Base-by-base conservation (phyloP, 805 yeast species). In the Candida palmyrensis region DNA sequence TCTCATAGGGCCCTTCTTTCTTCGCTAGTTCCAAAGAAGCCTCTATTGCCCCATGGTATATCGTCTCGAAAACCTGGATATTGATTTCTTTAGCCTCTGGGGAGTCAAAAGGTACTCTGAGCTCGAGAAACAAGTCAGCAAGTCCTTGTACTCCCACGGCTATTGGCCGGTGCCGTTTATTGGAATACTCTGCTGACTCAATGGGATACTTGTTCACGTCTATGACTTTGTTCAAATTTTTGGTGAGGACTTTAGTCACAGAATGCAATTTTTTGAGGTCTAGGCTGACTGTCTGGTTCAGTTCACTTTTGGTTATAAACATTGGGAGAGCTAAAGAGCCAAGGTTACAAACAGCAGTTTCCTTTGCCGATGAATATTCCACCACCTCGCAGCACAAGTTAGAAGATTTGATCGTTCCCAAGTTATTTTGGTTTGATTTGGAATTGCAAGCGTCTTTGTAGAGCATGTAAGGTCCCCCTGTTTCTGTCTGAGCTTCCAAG, bases 111-210 rank as follows among this genome's bases (percentile, higher is more conserved):
- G 97, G 92, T 38, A 86, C 50, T 49, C 95, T 76, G 41, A 90
- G 66, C 43, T 73, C 68, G 71, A 86, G 75, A 59, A 87, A 90
- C 2, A 81, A 70, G 58, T 90, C 97, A 18, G 97, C 96, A 35
- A 90, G 68, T 38, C 98, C 98, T 59, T 90, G 96, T n/a, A 90
- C 96, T 45, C 98, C 98, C 15, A 90, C 62, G n/a, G 97, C 97
- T 49, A 90, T 76, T 14, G 98, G 97, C 48, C 98, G 73, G 58
- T 90, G 82, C 51, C 77, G 78, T 69, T 75, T 62, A 59, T 92
- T 90, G 12, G 96, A 85, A 29, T 41, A 51, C 48, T 70, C 71
- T 4, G 97, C 90, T 43, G 77, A 82, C 33, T 71, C 75, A 16
- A 85, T 80, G 4, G 98, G 97, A 55, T 90, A 90, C 53, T 66